A percentile compares a stretch with the other conserved stretches of the same genome.
phyloP scores from a whole-genome alignment of 2,329 filamentous ascomycete genomes.

The Blastomyces silverae region DNA sequence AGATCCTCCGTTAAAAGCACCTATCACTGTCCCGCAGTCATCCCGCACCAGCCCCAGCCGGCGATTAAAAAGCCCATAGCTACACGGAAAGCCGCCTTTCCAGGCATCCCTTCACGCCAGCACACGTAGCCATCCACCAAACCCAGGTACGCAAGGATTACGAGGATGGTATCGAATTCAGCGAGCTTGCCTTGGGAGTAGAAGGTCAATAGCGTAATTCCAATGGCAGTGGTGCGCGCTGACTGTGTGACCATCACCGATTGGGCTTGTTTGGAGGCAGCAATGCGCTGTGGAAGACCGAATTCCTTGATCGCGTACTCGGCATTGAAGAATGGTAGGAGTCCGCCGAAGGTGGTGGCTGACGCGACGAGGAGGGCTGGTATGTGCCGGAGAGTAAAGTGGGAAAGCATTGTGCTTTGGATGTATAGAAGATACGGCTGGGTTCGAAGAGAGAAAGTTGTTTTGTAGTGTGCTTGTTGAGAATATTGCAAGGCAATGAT shows the following conservation, averaged over 20 bases:
- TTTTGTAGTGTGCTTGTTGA: not conserved
- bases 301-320: conserved; percentile 31
- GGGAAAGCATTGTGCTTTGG: conserved; percentile 2
- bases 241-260: conserved; percentile 26
- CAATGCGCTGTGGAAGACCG: conserved; percentile 31
- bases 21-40: conserved; percentile 10
- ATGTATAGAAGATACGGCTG: not conserved
- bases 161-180: conserved; percentile 24
- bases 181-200: conserved; percentile 24
- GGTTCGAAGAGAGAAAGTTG: not conserved
- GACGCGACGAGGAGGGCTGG: conserved; percentile 25
- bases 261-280: conserved; percentile 29
- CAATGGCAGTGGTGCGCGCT: conserved; percentile 20
- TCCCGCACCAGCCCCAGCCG: conserved; percentile 23
- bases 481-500: not conserved
- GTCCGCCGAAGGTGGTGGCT: conserved; percentile 30
- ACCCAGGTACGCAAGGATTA: conserved; percentile 21
- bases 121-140: conserved; percentile 24
- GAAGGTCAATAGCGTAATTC: conserved; percentile 20
- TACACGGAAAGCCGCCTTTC: conserved; percentile 22
- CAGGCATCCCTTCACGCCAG: conserved; percentile 23
- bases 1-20: not conserved
- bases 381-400: conserved; percentile 17
- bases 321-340: conserved; percentile 32
- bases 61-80: conserved; percentile 23